These are phyloP conservation scores for Tetraselmis striata DNA, from an alignment of 139 green algal species.

Conservation along the genomic window DNA sequence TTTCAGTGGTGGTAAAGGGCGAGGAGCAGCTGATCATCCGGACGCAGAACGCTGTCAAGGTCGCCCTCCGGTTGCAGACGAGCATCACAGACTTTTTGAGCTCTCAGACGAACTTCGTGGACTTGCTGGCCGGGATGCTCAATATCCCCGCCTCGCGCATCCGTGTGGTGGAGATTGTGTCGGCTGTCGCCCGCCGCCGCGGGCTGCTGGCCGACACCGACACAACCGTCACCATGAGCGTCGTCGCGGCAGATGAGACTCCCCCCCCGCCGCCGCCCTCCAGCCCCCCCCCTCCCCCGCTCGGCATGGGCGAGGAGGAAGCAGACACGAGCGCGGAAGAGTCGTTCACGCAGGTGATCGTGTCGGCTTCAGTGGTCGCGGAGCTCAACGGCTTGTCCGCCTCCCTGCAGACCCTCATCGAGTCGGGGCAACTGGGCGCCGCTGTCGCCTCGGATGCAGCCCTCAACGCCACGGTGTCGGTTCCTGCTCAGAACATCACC, in stretches of 20 bases:
- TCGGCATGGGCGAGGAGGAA: not conserved
- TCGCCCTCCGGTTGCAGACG: not conserved
- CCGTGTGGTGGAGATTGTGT: slow-evolving; percentile 9
- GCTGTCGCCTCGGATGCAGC: not conserved
- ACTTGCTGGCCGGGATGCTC: not conserved
- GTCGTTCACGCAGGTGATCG: not conserved
- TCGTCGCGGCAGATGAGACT: not conserved
- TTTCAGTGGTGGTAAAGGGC: slow-evolving; percentile 8
- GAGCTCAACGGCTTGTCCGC: not conserved
- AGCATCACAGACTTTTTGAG: not conserved
- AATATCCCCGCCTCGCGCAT: not conserved
- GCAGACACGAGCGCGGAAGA: not conserved
- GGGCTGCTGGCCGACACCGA: not conserved
- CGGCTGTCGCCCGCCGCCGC: no score
- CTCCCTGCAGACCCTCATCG: not conserved
- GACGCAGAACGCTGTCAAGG: slow-evolving; percentile 5
- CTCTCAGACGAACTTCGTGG: not conserved
- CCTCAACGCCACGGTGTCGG: not conserved
- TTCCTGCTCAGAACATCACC: no score
- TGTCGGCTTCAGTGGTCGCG: not conserved
- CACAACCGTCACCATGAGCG: not conserved
- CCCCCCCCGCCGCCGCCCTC: no score
- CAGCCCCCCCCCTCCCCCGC: not conserved
- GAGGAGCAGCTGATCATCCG: not conserved
- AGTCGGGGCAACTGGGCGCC: not conserved